Percentiles rank a stretch among this genome's conserved stretches.
phyloP scores from a whole-genome alignment of 805 yeast species.

The Scheffersomyces amazonensis region DNA sequence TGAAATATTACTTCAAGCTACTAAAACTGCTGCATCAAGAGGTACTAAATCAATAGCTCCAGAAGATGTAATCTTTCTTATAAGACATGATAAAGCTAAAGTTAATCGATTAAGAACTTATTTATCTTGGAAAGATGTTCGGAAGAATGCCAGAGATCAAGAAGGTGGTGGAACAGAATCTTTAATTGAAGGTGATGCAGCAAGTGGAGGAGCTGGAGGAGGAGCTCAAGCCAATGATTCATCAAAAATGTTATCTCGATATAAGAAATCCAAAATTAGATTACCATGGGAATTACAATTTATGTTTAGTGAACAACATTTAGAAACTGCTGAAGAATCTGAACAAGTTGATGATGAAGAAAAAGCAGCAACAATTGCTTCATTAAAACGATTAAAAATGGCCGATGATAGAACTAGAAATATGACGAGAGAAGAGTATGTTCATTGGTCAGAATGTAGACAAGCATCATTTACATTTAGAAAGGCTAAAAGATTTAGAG shows the following conservation, averaged over 20 bases:
- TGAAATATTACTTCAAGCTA: constrained; percentile 74
- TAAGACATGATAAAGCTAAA: constrained; percentile 91
- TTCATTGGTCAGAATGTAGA: constrained; percentile 98
- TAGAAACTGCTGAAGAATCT: constrained; percentile 61
- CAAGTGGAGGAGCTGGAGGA: constrained; percentile 38
- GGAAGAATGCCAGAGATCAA: constrained; percentile 70
- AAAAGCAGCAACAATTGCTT: constrained; percentile 82
- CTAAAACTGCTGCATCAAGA: constrained; percentile 70
- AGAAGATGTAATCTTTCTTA: constrained; percentile 89
- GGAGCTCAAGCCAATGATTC: constrained; percentile 37
- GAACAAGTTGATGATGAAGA: constrained; percentile 81
- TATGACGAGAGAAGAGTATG: constrained; percentile 97
- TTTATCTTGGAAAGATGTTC: constrained; percentile 93
- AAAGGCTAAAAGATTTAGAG: constrained; percentile 90
- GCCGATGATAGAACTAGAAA: constrained; percentile 92
- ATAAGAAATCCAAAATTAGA: constrained; percentile 73
- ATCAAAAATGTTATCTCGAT: constrained; percentile 43
- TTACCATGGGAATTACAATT: constrained; percentile 95
- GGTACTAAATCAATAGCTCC: constrained; percentile 84
- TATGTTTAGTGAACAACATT: constrained; percentile 88
- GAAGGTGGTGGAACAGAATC: constrained; percentile 50
- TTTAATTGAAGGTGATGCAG: constrained; percentile 50
- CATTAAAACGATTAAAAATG: constrained; percentile 81
- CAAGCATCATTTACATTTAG: constrained; percentile 96
- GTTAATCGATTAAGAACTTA: constrained; percentile 89